A percentile compares a stretch with the other conserved stretches of the same genome.
Evolutionary conservation across 768 basidiomycete species (phyloP).

Genomic region (Pleurotus sapidus): DNA sequence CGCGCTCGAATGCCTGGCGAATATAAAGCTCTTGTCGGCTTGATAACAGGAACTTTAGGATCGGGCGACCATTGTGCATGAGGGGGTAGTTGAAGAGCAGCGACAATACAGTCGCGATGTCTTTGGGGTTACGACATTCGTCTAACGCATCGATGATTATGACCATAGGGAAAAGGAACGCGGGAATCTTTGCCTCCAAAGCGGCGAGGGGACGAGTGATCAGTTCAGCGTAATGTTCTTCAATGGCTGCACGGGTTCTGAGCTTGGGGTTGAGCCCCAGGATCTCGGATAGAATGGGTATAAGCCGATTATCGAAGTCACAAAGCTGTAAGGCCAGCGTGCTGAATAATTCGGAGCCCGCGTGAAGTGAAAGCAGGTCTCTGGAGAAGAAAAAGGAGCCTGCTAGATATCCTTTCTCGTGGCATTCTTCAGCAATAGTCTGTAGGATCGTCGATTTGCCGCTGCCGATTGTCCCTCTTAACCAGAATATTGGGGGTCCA

Average conservation of each 20-base stretch:
- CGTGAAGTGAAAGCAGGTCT: background rate
- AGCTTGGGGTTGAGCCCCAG: slow-evolving; percentile 1
- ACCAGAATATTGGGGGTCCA: background rate
- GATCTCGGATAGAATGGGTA: background rate
- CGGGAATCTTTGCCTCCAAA: background rate
- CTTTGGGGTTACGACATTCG: slow-evolving; percentile 2
- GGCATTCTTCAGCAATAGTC: background rate
- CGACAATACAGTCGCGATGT: background rate
- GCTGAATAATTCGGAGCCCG: background rate
- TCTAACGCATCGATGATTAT: slow-evolving; percentile 10
- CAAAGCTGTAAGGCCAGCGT: slow-evolving; percentile 8
- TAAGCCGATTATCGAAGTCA: background rate
- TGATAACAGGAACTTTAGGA: background rate
- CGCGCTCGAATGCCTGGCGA: background rate
- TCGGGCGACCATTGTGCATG: background rate
- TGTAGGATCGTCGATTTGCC: slow-evolving; percentile 8
- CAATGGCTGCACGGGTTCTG: background rate
- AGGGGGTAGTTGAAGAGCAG: background rate
- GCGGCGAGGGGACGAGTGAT: background rate
- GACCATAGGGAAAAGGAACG: background rate
- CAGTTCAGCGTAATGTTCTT: background rate
- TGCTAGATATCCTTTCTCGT: background rate
- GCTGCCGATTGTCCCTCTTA: background rate
- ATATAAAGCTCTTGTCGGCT: background rate
- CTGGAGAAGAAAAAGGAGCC: slow-evolving; percentile 9